Percentiles rank a stretch among this genome's conserved stretches.
These are phyloP conservation scores for Lunularia cruciata DNA, from an alignment of 225 moss, liverwort and hornwort species.

Conservation along the genomic window DNA sequence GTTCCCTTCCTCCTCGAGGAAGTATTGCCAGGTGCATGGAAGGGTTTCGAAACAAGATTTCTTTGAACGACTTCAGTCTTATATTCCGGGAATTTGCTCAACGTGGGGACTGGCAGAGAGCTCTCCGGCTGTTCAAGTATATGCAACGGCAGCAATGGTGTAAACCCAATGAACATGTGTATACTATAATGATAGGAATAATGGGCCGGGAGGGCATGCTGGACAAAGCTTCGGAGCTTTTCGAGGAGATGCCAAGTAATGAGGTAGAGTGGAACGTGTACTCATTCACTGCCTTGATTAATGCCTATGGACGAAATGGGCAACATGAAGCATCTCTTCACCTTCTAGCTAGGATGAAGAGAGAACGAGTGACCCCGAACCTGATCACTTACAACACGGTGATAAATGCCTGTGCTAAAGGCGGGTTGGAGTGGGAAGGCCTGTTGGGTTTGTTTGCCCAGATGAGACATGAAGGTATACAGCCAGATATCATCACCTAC, in stretches of 20 bases:
- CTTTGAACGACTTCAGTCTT: slow-evolving; percentile 86
- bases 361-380: slow-evolving; percentile 91
- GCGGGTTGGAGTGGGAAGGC: slow-evolving; percentile 95
- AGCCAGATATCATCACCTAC: slow-evolving; percentile 98
- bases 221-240: slow-evolving; percentile 87
- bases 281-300: slow-evolving; percentile 95
- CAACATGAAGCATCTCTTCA: slow-evolving; percentile 95
- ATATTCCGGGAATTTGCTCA: slow-evolving; percentile 96
- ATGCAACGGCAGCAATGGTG: slow-evolving; percentile 99
- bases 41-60: slow-evolving; percentile 65
- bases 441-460: slow-evolving; percentile 94
- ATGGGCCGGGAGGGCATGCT: slow-evolving; percentile 98
- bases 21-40: slow-evolving; percentile 97
- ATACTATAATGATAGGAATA: slow-evolving; percentile 98
- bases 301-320: slow-evolving; percentile 94
- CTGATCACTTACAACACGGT: slow-evolving; percentile 96
- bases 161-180: slow-evolving; percentile 96
- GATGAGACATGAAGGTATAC: slow-evolving; percentile 98
- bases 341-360: slow-evolving; percentile 85
- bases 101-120: slow-evolving; percentile 90
- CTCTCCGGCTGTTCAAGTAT: slow-evolving; percentile 89
- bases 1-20: slow-evolving; percentile 79
- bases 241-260: slow-evolving; percentile 94
- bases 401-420: slow-evolving; percentile 97
- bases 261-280: slow-evolving; percentile 99